Evolutionary conservation across 768 basidiomycete genomes (phyloP).

Genomic region (Scleroderma bovista): DNA sequence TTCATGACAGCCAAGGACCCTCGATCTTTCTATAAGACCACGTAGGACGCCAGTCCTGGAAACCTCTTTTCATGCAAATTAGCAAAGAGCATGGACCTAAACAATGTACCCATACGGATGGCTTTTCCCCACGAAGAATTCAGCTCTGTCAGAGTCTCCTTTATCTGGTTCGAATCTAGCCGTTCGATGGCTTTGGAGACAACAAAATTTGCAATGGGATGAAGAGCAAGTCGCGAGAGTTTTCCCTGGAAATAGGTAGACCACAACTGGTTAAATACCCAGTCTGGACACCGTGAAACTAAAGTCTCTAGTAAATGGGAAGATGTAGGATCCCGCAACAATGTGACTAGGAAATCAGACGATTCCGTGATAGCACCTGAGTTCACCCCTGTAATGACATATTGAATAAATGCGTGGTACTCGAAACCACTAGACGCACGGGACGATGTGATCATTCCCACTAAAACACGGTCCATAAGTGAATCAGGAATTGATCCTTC

Average conservation of each 20-base stretch:
- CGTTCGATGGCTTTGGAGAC: slow-evolving; percentile 73
- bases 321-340: slow-evolving; percentile 81
- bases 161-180: slow-evolving; percentile 50
- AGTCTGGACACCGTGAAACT: slow-evolving; percentile 53
- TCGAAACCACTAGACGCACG: slow-evolving; percentile 38
- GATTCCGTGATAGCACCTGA: slow-evolving; percentile 36
- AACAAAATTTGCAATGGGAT: slow-evolving; percentile 95
- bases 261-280: slow-evolving; percentile 70
- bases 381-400: slow-evolving; percentile 33
- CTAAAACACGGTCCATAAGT: slow-evolving; percentile 75
- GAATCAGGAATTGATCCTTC: slow-evolving; percentile 57
- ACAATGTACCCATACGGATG: slow-evolving; percentile 51
- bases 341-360: slow-evolving; percentile 75
- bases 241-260: slow-evolving; percentile 69
- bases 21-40: slow-evolving; percentile 66
- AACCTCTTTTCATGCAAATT: slow-evolving; percentile 38
- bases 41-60: slow-evolving; percentile 75
- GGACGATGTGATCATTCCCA: slow-evolving; percentile 63
- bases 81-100: not conserved
- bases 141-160: slow-evolving; percentile 55
- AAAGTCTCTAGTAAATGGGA: slow-evolving; percentile 88
- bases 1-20: slow-evolving; percentile 42
- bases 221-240: slow-evolving; percentile 64
- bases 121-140: slow-evolving; percentile 51
- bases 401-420: not conserved